Evolutionary conservation across 2,329 filamentous ascomycete genomes (phyloP).

Genomic region (Ophiostoma perfectum): DNA sequence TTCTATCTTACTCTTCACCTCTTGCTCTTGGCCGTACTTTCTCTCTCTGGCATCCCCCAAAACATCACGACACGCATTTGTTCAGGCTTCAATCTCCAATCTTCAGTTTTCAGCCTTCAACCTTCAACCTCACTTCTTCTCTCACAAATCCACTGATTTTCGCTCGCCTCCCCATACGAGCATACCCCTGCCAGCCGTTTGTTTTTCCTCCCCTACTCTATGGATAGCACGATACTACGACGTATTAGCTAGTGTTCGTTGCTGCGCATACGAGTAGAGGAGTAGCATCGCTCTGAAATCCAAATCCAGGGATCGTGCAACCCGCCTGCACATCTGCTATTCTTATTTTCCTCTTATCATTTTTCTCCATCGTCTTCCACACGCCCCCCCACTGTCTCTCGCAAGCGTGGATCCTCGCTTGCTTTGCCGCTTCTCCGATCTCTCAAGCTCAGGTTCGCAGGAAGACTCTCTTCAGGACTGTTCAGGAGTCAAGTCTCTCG

Average conservation of each 20-base stretch:
- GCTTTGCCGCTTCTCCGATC: slow-evolving; percentile 16
- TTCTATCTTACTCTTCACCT: background rate
- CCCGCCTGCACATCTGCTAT: slow-evolving; percentile 17
- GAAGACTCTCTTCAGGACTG: background rate
- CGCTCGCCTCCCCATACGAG: background rate
- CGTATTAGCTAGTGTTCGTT: background rate
- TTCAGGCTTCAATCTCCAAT: too few relatives aligned
- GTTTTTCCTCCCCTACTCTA: background rate
- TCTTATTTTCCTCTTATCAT: background rate
- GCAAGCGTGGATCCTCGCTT: slow-evolving; percentile 10
- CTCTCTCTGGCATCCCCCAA: background rate
- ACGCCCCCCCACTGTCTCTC: background rate
- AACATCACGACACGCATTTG: background rate
- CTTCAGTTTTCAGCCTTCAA: too few relatives aligned
- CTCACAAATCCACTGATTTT: background rate
- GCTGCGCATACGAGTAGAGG: background rate
- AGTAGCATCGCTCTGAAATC: slow-evolving; percentile 11
- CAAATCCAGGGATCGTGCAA: slow-evolving; percentile 19
- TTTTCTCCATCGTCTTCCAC: slow-evolving; percentile 3
- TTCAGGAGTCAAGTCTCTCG: background rate
- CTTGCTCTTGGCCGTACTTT: background rate
- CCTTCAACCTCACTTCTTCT: background rate
- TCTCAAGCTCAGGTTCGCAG: background rate
- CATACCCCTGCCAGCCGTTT: background rate
- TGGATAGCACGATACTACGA: background rate